Base-by-base conservation (phyloP, 768 basidiomycete species). In the Hericium alpestre region DNA sequence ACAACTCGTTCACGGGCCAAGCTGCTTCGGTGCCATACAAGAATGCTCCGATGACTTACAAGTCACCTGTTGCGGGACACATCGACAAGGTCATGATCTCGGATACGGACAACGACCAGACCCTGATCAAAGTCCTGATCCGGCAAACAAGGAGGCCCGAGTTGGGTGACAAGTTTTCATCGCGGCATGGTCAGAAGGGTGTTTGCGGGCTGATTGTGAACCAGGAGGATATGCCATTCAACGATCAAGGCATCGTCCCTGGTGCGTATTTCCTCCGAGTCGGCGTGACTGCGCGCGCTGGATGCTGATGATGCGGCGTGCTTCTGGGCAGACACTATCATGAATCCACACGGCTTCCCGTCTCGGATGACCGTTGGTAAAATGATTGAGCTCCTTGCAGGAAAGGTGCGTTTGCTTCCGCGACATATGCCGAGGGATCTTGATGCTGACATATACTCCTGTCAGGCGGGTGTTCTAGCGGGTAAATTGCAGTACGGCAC, bases 271-370 rank as follows among this genome's bases (percentile, higher is more conserved):
- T 53, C 58, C 27, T 50, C 13, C 43, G 43, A 20, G 23, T 54
- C 23, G 43, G 37, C 43, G 52, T 51, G 70, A 50, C 38, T 37
- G 37, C 23, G 38, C 38, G 52, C 49, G 38, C 16, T 18, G 7
- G n/a, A 23, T 58, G 12, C 38, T 46, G 13, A 2, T 53, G 46
- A 70, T 50, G 56, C 58, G 51, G 64, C 53, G 57, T 53, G 22
- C 46, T 56, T 32, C 53, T n/a, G 40, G 48, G 37, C 72, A 87
- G 95, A 99, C 71, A 92, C 94, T 16, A 96, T 99, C 74, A 98
- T 99, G 95, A 99, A 99, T 69, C 96, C 96, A 3, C 96, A 99
- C 72, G 96, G 96, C 66, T 98, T 99, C 78, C 96, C 96, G 4
- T 95, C 92, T 57, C 90, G 95, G 55, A 97, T 94, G 93, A 99